Percentiles rank a stretch among this genome's conserved stretches.
These are phyloP conservation scores for Articulospora tetracladia DNA, from an alignment of 495 filamentous ascomycete genomes.

Conservation along the genomic window DNA sequence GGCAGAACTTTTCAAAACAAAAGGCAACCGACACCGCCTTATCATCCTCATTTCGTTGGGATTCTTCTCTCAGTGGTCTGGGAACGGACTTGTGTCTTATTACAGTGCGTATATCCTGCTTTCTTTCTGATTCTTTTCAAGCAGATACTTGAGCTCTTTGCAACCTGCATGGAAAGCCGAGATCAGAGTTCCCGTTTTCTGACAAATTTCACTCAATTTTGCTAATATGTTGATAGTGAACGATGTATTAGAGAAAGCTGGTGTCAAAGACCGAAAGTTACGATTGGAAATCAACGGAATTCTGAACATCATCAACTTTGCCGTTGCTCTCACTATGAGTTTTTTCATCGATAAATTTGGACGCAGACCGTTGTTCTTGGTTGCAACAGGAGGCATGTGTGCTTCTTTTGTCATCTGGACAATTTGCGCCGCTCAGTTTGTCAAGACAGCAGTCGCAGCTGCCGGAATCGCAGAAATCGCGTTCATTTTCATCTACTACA, in stretches of 20 bases:
- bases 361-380: conserved; percentile 35
- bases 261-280: conserved; percentile 8
- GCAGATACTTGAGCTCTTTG: too few species aligned
- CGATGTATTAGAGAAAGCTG: conserved; percentile 8
- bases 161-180: too few species aligned
- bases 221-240: too few species aligned
- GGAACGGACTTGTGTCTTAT: too few species aligned
- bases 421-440: conserved; percentile 29
- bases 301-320: conserved; percentile 37
- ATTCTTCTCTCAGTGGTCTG: conserved; percentile 49
- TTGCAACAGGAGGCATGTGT: conserved; percentile 35
- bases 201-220: too few species aligned
- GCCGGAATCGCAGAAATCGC: conserved; percentile 29
- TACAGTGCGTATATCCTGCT: conserved; percentile 38
- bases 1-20: conserved; percentile 33
- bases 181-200: too few species aligned
- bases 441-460: conserved; percentile 8
- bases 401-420: conserved; percentile 32
- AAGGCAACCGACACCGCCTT: conserved; percentile 46
- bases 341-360: conserved; percentile 39
- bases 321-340: conserved; percentile 34
- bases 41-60: conserved; percentile 48
- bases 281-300: conserved; percentile 31
- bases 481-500: conserved; percentile 41
- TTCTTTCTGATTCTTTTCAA: too few species aligned